Percentiles rank a stretch among this genome's conserved stretches.
Conservation (phyloP, 495 filamentous ascomycete genomes). For the Evansstolkia leycettana region DNA sequence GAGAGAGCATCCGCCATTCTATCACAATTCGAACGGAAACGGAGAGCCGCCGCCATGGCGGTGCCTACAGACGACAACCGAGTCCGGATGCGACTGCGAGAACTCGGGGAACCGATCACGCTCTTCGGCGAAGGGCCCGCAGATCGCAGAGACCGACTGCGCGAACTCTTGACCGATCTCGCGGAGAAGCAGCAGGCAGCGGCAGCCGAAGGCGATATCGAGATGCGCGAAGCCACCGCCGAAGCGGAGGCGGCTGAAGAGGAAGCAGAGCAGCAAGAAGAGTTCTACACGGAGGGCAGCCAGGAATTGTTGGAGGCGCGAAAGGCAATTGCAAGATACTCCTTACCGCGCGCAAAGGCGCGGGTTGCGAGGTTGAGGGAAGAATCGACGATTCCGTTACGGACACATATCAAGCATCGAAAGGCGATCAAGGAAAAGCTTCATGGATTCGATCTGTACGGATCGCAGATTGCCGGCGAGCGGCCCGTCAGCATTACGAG, state of each 20-base stretch:
- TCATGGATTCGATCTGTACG: constrained; percentile 74
- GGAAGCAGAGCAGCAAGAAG: constrained; percentile 71
- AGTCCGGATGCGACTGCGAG: constrained; percentile 68
- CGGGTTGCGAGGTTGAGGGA: constrained; percentile 63
- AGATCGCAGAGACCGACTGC: constrained; percentile 76
- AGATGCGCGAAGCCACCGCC: constrained; percentile 37
- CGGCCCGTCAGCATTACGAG: constrained; percentile 80
- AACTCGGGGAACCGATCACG: constrained; percentile 84
- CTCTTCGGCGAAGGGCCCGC: constrained; percentile 85
- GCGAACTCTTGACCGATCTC: constrained; percentile 64
- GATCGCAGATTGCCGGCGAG: constrained; percentile 84
- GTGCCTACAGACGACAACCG: constrained; percentile 91
- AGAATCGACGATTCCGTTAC: constrained; percentile 70
- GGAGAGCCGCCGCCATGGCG: constrained; percentile 76
- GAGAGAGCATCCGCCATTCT: constrained; percentile 83
- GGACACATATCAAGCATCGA: constrained; percentile 82
- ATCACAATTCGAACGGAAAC: constrained; percentile 80
- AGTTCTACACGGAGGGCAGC: constrained; percentile 84
- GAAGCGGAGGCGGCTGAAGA: constrained; percentile 39
- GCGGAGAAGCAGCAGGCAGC: constrained; percentile 53
- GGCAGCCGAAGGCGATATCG: constrained; percentile 48
- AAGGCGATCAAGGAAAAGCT: constrained; percentile 79
- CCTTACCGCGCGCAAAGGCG: constrained; percentile 67
- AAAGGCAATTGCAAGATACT: constrained; percentile 72
- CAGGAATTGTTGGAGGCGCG: constrained; percentile 64